Percentiles rank a stretch among this genome's conserved stretches.
Evolutionary conservation across 345 rosid species (phyloP).

Genomic region (Heritiera fomes): DNA sequence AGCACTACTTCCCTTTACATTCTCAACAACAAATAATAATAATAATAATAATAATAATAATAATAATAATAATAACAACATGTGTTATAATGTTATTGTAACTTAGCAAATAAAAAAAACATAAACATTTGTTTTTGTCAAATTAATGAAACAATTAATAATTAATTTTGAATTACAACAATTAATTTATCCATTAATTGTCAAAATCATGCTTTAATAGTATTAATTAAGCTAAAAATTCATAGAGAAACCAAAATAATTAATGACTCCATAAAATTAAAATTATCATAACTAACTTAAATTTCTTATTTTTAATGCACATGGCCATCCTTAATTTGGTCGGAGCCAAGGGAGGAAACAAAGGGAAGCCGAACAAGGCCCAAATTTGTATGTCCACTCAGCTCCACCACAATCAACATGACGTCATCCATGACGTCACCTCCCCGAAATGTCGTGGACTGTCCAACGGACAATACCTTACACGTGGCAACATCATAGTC

Average conservation of each 20-base stretch:
- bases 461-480: conserved; percentile 36
- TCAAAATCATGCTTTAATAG: background rate
- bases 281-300: background rate
- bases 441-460: conserved; percentile 49
- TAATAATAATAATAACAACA: too few relatives aligned
- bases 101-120: too few relatives aligned
- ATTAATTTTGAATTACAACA: background rate
- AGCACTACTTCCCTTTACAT: too few relatives aligned
- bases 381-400: conserved; percentile 15
- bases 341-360: conserved; percentile 21
- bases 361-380: conserved; percentile 24
- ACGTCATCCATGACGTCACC: conserved; percentile 63
- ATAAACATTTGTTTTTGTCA: too few relatives aligned
- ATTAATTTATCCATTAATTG: background rate
- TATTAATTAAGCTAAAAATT: background rate
- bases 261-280: background rate
- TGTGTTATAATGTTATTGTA: too few relatives aligned
- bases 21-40: too few relatives aligned
- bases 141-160: too few relatives aligned
- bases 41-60: too few relatives aligned
- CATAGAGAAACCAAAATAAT: background rate
- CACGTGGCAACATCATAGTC: conserved; percentile 54
- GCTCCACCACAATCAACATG: background rate
- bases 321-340: conserved; percentile 7
- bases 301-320: background rate